phyloP scores from a whole-genome alignment of 257 asterid genomes.

The Rhazya stricta region DNA sequence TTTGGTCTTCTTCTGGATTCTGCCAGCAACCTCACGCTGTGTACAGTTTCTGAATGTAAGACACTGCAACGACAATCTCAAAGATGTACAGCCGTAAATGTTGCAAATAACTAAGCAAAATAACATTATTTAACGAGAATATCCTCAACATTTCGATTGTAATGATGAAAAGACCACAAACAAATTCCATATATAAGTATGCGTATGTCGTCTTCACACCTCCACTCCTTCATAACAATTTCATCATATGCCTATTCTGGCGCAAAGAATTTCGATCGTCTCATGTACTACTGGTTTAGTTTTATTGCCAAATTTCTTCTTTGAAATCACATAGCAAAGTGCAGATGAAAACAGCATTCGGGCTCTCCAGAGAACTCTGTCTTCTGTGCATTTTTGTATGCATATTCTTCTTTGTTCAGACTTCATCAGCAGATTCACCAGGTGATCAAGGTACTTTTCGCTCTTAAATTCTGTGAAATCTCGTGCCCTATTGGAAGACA shows the following conservation, averaged over 20 bases:
- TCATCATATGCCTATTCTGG: neutral
- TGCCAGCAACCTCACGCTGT: slow-evolving; percentile 10
- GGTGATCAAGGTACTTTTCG: slow-evolving; percentile 37
- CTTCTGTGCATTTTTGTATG: slow-evolving; percentile 5
- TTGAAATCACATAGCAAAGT: neutral
- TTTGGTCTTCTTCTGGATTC: neutral
- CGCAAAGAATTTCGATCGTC: slow-evolving; percentile 4
- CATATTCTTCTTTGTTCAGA: slow-evolving; percentile 15
- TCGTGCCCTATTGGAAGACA: neutral
- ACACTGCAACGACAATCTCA: slow-evolving; percentile 21
- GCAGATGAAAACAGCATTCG: slow-evolving; percentile 16
- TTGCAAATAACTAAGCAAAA: slow-evolving; percentile 31
- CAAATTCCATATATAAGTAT: neutral
- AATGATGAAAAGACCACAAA: slow-evolving; percentile 18
- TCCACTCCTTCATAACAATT: neutral
- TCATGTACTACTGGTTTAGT: neutral
- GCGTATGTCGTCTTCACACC: neutral
- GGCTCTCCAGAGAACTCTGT: neutral
- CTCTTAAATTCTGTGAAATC: neutral
- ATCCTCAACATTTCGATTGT: slow-evolving; percentile 29
- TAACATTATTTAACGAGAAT: slow-evolving; percentile 18
- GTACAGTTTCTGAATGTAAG: neutral
- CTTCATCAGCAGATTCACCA: slow-evolving; percentile 30
- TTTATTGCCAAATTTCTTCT: neutral
- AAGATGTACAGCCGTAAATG: slow-evolving; percentile 9